Evolutionary conservation across 1,284 basidiomycete genomes (phyloP).

Genomic region (Chiua sp.): DNA sequence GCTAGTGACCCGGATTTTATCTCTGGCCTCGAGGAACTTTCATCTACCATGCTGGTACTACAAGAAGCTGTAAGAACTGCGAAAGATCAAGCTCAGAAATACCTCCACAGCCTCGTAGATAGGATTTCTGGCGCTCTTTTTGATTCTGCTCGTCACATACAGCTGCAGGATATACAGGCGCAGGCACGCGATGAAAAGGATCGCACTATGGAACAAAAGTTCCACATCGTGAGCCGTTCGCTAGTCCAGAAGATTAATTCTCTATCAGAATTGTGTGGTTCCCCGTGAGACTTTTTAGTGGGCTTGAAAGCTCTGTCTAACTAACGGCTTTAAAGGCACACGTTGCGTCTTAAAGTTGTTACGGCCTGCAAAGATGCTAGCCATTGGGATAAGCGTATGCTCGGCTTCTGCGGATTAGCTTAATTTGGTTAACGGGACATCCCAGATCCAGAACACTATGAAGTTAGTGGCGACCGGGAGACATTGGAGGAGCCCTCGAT

Average conservation of each 20-base stretch:
- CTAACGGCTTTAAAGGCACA: constrained; percentile 14
- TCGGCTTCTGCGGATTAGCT: too few species aligned
- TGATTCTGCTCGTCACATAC: constrained; percentile 21
- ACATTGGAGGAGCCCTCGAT: constrained; percentile 30
- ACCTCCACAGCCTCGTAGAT: constrained; percentile 30
- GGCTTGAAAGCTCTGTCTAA: too few species aligned
- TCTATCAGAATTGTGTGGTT: too few species aligned
- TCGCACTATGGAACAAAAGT: too few species aligned
- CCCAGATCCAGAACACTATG: constrained; percentile 20
- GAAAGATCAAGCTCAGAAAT: constrained; percentile 22
- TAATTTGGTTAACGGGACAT: constrained; percentile 1
- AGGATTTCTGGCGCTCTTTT: constrained; percentile 24
- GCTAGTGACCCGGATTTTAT: constrained; percentile 40
- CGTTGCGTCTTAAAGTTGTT: constrained; percentile 19
- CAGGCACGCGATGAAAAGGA: too few species aligned
- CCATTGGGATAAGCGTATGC: constrained; percentile 7
- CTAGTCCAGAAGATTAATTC: too few species aligned
- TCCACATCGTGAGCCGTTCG: too few species aligned
- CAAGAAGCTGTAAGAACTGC: constrained; percentile 28
- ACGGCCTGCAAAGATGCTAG: neutral
- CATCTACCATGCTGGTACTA: constrained; percentile 15
- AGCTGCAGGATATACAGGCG: constrained; percentile 23
- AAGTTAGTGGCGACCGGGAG: constrained; percentile 24
- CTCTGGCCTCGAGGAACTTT: constrained; percentile 25
- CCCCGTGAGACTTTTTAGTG: too few species aligned